A percentile compares a stretch with the other conserved stretches of the same genome.
Evolutionary conservation across 768 basidiomycete genomes (phyloP).

Genomic region (Filobasidium wieringae): DNA sequence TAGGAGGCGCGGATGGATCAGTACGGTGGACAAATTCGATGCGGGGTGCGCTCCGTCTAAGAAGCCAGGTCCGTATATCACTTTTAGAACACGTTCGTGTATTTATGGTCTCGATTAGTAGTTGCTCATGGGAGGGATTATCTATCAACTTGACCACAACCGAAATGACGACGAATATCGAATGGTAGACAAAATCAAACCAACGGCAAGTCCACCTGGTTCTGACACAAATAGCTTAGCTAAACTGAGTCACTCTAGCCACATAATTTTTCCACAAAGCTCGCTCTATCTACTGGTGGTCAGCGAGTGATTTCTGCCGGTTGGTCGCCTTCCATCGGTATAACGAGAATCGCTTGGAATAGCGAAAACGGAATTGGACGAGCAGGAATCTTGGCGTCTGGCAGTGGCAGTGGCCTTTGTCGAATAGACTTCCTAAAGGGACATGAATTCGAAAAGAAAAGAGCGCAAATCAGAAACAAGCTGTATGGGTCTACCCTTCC

Average conservation of each 20-base stretch:
- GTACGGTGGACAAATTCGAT: constrained; percentile 22
- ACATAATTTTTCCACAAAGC: constrained; percentile 30
- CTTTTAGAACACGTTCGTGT: constrained; percentile 54
- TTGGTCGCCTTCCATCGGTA: constrained; percentile 67
- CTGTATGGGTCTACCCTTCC: too few species aligned
- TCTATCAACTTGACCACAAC: constrained; percentile 81
- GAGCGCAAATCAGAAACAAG: too few species aligned
- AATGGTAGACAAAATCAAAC: constrained; percentile 77
- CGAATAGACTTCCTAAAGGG: constrained; percentile 70
- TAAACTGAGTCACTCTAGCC: not conserved
- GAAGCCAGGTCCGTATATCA: constrained; percentile 16
- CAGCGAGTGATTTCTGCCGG: constrained; percentile 44
- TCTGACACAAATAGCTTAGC: too few species aligned
- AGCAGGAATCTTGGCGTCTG: constrained; percentile 56
- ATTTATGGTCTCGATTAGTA: constrained; percentile 28
- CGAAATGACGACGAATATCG: constrained; percentile 61
- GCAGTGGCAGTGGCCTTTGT: constrained; percentile 72
- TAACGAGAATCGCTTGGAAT: constrained; percentile 76
- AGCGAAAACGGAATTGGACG: constrained; percentile 54
- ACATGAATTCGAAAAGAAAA: not conserved
- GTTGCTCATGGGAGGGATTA: constrained; percentile 51
- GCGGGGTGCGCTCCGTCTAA: constrained; percentile 11
- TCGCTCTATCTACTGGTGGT: not conserved
- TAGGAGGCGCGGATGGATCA: constrained; percentile 71
- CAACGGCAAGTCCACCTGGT: constrained; percentile 45